phyloP scores from a whole-genome alignment of 306 rosid species.

The Cyamopsis tetragonoloba region DNA sequence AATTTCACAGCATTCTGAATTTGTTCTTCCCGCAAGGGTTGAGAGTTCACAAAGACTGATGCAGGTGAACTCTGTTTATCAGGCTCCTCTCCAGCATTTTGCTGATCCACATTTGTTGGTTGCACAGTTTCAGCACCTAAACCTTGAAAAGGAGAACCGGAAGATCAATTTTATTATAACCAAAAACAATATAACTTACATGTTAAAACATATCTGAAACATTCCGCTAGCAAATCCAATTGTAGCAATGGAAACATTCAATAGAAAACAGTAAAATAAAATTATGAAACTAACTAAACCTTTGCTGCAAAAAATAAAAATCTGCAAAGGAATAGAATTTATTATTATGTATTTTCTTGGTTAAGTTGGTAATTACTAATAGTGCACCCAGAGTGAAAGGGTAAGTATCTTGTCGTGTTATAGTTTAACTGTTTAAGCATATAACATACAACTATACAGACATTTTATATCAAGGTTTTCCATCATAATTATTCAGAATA shows the following conservation, averaged over 20 bases:
- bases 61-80: constrained; percentile 44
- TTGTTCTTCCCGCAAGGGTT: constrained; percentile 92
- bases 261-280: background rate
- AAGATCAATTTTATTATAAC: background rate
- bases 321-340: background rate
- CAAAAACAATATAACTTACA: constrained; percentile 5
- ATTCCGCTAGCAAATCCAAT: background rate
- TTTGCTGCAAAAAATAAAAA: constrained; percentile 5
- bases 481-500: background rate
- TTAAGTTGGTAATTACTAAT: background rate
- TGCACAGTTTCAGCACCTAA: constrained; percentile 36
- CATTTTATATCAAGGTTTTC: background rate
- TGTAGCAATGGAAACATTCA: constrained; percentile 14
- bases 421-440: constrained; percentile 1
- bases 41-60: constrained; percentile 75
- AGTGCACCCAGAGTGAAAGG: background rate
- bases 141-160: constrained; percentile 14
- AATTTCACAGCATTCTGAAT: constrained; percentile 91
- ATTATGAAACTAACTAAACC: background rate
- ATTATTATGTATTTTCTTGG: background rate
- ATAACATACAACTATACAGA: background rate
- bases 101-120: constrained; percentile 45
- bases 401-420: background rate
- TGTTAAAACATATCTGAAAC: constrained; percentile 1
- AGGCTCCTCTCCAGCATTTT: constrained; percentile 50